phyloP scores from a whole-genome alignment of 495 filamentous ascomycete species.

The Penicillium canariense region DNA sequence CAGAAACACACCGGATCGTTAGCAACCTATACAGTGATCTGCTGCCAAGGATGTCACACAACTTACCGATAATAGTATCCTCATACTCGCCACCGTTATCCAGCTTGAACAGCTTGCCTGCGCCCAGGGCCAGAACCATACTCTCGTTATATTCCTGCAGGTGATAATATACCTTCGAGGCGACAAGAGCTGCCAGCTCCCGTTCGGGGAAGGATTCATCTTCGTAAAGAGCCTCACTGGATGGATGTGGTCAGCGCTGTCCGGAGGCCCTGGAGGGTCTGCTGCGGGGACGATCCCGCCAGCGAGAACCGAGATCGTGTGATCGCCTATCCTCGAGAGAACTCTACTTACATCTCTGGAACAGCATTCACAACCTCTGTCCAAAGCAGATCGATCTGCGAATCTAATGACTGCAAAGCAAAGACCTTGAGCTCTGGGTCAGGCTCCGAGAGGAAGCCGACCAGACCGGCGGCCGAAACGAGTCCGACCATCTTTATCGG shows the following conservation, averaged over 20 bases:
- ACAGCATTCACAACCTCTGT: slow-evolving; percentile 91
- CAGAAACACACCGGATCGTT: background rate
- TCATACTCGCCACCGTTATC: slow-evolving; percentile 93
- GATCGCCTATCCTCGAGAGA: background rate
- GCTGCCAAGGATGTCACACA: background rate
- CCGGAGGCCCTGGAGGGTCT: background rate
- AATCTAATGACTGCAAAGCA: slow-evolving; percentile 89
- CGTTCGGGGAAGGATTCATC: slow-evolving; percentile 92
- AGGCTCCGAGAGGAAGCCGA: slow-evolving; percentile 93
- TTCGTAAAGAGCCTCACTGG: slow-evolving; percentile 94
- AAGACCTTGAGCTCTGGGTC: slow-evolving; percentile 91
- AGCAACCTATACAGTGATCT: background rate
- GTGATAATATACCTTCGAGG: slow-evolving; percentile 98
- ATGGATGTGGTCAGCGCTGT: slow-evolving; percentile 19
- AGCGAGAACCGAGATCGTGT: background rate
- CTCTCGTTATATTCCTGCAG: slow-evolving; percentile 98
- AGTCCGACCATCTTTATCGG: slow-evolving; percentile 77
- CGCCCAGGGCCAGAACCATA: slow-evolving; percentile 95
- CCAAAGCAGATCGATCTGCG: slow-evolving; percentile 95
- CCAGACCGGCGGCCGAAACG: slow-evolving; percentile 88
- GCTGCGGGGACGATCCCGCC: slow-evolving; percentile 5
- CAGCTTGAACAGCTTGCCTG: slow-evolving; percentile 92
- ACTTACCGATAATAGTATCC: slow-evolving; percentile 85
- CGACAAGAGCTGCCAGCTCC: slow-evolving; percentile 89
- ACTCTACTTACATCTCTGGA: slow-evolving; percentile 77